Evolutionary conservation across 305 asterid species (phyloP), one percentile per base, ranked within the genome.

Genomic region (Fraxinus sp.): DNA sequence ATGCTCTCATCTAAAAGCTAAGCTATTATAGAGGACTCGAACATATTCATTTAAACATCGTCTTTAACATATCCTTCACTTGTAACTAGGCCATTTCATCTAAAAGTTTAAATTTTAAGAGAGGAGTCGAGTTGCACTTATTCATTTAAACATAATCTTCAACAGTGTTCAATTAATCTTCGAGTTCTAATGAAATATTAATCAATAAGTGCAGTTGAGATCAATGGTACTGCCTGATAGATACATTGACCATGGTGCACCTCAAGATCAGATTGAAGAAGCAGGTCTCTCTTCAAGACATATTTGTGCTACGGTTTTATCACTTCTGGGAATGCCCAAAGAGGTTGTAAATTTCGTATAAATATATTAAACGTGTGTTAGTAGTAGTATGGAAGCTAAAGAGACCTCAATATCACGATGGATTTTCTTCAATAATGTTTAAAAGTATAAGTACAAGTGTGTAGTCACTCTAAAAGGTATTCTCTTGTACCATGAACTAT

Each of bases 231-330:
- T 93, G 2, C 96, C 95, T 0, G 95, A 92, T 22, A 90, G 95
- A 82, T 92, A 93, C 18, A 91, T 93, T 1, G 97, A 93, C 1
- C 97, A 92, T 75, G 97, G 97, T 22, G 90, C 91, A 32, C 93
- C 88, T 6, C 55, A 24, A 16, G 92, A 92, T 59, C 96, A 92
- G 84, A 89, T 88, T 18, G 95, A 90, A 80, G 97, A 87, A 77
- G 96, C 97, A 10, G 96, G 97, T 46, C 89, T 93, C 13, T 90
- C 88, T 20, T 90, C 97, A 0, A 89, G 86, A 75, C 95, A 92
- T 49, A 92, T 93, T 84, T 95, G 91, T 39, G 87, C 85, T 0
- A 92, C 97, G 49, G 91, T 86, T 55, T 35, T 87, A 81, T 84
- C 94, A 57, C 72, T 90, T 66, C 36, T 66, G 36, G 74, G 74